phyloP scores from a whole-genome alignment of 768 basidiomycete genomes.

The Agaricus sinodeliciosus region DNA sequence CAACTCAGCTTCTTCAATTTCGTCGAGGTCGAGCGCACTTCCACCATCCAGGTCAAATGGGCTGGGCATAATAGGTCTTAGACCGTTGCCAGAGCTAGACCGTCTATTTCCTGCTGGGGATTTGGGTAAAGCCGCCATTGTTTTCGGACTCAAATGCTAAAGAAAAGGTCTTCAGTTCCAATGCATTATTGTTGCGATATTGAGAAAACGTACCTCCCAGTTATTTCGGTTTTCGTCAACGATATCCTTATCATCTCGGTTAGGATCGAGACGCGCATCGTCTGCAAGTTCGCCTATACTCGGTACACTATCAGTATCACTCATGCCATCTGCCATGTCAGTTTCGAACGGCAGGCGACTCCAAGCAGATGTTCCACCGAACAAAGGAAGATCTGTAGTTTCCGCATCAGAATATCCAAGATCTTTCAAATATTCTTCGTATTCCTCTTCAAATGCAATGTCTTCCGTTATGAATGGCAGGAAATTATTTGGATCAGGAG shows the following conservation, averaged over 20 bases:
- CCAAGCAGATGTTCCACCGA: constrained; percentile 61
- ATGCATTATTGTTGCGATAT: constrained; percentile 1
- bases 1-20: constrained; percentile 66
- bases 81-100: constrained; percentile 76
- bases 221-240: constrained; percentile 84
- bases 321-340: constrained; percentile 82
- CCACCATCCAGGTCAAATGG: constrained; percentile 70
- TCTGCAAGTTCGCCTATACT: constrained; percentile 86
- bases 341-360: constrained; percentile 74
- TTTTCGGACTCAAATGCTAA: constrained; percentile 94
- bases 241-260: constrained; percentile 55
- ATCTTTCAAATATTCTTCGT: constrained; percentile 93
- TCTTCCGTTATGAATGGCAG: constrained; percentile 91
- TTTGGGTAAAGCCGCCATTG: constrained; percentile 88
- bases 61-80: constrained; percentile 70
- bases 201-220: constrained; percentile 75
- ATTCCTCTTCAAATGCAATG: constrained; percentile 93
- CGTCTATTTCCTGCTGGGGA: constrained; percentile 80
- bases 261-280: constrained; percentile 59
- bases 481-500: constrained; percentile 77
- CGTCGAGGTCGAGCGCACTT: constrained; percentile 67
- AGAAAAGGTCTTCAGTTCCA: constrained; percentile 5
- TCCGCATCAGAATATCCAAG: constrained; percentile 66
- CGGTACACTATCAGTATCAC: constrained; percentile 90
- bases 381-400: constrained; percentile 13